Base-by-base conservation (phyloP, 2,329 filamentous ascomycete species). In the Calycina herbarum region DNA sequence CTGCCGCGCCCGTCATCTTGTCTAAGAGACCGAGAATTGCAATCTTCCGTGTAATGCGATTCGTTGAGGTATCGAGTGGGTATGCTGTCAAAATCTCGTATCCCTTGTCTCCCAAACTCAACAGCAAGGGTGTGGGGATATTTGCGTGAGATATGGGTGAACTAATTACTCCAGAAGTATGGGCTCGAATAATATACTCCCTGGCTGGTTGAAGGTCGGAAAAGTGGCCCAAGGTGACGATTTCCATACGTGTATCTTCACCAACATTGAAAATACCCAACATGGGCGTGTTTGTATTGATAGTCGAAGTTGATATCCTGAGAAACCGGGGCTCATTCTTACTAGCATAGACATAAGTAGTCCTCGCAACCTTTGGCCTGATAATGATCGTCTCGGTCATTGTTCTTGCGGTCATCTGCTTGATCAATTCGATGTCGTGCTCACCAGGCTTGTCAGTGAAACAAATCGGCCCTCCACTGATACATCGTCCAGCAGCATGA, bases 401-500 rank as follows among this genome's bases (percentile, higher is more conserved):
- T 33, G 57, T 59, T 27, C 24, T 33, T 61, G 63, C 66, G 13
- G 35, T 65, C 66, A 64, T 64, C 35, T 67, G 62, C 31, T 62
- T 63, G 11, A 68, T 57, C 5, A 68, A 38, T 0, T 10, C 40
- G 0, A 51, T 20, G 15, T 69, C 42, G 33, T 68, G 68, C 2
- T 68, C 31, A 2, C 42, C 24, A 10, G 68, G 66, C 10, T 27
- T 57, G 10, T 69, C 68, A 10, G 68, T 68, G 48, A 69, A 63
- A 62, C 64, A 66, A n/a, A 68, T 63, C 11, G 67, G 64, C 10
- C 66, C 63, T 1, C 67, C 67, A 7, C 66, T 67, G 33, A 69
- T 61, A 56, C 58, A 59, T 20, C 67, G 61, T 2, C 66, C 63
- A 5, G 67, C 66, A 5, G 61, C 66, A 24, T 69, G 63, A 31